A percentile compares a stretch with the other conserved stretches of the same genome.
Evolutionary conservation across 495 filamentous ascomycete genomes (phyloP).

Genomic region (Aspergillus hancockii): DNA sequence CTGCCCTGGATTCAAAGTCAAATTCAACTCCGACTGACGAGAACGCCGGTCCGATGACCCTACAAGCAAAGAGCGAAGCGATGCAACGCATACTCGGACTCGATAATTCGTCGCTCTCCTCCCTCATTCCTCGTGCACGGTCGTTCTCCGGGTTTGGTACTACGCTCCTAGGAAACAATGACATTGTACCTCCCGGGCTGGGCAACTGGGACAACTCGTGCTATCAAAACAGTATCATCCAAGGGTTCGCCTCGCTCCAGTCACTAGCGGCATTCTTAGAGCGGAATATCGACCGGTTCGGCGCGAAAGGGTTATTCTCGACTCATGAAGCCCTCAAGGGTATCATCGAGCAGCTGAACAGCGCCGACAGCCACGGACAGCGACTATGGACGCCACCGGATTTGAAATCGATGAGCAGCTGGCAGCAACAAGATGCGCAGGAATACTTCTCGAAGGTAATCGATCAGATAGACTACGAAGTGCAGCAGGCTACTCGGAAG

Average conservation of each 20-base stretch:
- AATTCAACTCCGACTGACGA: slow-evolving; percentile 25
- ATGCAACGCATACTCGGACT: slow-evolving; percentile 68
- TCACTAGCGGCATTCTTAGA: slow-evolving; percentile 56
- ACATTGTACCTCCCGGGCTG: slow-evolving; percentile 66
- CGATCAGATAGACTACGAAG: slow-evolving; percentile 81
- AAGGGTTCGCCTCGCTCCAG: slow-evolving; percentile 77
- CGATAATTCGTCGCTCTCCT: slow-evolving; percentile 53
- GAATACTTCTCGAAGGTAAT: slow-evolving; percentile 93
- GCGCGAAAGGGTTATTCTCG: slow-evolving; percentile 37
- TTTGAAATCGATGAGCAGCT: slow-evolving; percentile 85
- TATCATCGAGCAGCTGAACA: slow-evolving; percentile 67
- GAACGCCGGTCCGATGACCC: slow-evolving; percentile 25
- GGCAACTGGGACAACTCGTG: slow-evolving; percentile 95
- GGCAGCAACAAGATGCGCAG: slow-evolving; percentile 97
- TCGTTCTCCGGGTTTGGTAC: slow-evolving; percentile 44
- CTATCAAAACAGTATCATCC: slow-evolving; percentile 95
- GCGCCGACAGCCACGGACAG: slow-evolving; percentile 63
- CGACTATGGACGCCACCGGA: slow-evolving; percentile 75
- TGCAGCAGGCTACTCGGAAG: slow-evolving; percentile 49
- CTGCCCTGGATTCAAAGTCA: slow-evolving; percentile 54
- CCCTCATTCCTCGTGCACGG: slow-evolving; percentile 48
- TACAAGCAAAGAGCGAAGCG: slow-evolving; percentile 61
- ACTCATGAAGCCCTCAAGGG: slow-evolving; percentile 60
- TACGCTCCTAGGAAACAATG: slow-evolving; percentile 39
- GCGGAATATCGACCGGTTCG: slow-evolving; percentile 44